These are phyloP conservation scores for Cucurbita ficifolia DNA, from an alignment of 306 rosid genomes.

Conservation along the genomic window DNA sequence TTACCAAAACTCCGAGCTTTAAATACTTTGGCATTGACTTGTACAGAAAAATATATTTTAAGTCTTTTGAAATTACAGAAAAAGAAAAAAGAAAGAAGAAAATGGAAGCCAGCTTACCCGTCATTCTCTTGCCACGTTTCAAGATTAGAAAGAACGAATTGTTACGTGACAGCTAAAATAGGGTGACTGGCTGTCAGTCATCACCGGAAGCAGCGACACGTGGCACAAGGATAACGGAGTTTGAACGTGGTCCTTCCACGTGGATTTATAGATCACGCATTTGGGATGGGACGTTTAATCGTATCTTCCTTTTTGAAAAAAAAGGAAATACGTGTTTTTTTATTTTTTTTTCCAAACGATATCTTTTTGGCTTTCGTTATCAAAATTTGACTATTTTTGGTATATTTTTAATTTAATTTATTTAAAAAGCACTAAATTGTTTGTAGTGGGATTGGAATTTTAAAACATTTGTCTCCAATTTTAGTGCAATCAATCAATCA, in stretches of 20 bases:
- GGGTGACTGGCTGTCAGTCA: background rate
- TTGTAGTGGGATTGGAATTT: background rate
- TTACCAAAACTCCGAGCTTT: background rate
- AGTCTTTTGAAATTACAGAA: no score
- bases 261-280: background rate
- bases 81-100: background rate
- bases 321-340: background rate
- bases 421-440: background rate
- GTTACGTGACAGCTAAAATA: background rate
- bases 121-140: conserved; percentile 4
- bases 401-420: background rate
- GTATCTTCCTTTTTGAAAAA: background rate
- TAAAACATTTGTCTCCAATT: background rate
- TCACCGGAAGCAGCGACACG: background rate
- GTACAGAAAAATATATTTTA: no score
- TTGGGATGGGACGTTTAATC: background rate
- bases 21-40: background rate
- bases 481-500: background rate
- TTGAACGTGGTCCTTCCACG: conserved; percentile 2
- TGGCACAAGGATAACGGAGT: background rate
- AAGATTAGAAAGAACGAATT: background rate
- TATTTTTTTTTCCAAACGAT: background rate
- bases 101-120: background rate
- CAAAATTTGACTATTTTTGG: background rate
- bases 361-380: conserved; percentile 2